A percentile compares a stretch with the other conserved stretches of the same genome.
These are phyloP conservation scores for Gomphus bonarii DNA, from an alignment of 1,284 basidiomycete genomes.

Conservation along the genomic window DNA sequence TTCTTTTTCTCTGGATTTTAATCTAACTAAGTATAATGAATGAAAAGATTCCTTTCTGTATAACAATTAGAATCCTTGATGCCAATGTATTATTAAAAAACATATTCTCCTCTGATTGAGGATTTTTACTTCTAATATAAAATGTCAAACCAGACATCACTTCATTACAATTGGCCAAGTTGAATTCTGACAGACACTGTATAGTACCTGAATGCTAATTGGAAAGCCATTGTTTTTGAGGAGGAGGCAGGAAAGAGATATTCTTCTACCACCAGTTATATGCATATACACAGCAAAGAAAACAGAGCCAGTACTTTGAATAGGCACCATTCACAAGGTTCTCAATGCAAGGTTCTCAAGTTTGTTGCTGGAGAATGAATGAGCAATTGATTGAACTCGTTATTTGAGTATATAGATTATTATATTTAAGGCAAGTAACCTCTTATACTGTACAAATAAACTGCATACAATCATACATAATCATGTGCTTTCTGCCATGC, in stretches of 20 bases:
- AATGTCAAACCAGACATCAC: conserved; percentile 64
- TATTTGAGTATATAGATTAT: neutral
- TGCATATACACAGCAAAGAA: neutral
- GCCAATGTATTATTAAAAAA: no score
- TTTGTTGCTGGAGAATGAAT: neutral
- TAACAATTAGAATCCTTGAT: no score
- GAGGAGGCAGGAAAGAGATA: conserved; percentile 67
- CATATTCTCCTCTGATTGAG: neutral
- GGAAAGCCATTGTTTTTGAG: conserved; percentile 78
- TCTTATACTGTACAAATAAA: neutral
- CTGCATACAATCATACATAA: neutral
- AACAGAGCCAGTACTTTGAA: neutral
- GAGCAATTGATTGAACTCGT: neutral
- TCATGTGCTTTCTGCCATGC: neutral
- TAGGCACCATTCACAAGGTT: no score
- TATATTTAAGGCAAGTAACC: neutral
- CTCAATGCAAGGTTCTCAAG: neutral
- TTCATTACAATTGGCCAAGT: conserved; percentile 13
- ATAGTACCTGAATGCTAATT: conserved; percentile 71
- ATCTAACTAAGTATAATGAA: no score
- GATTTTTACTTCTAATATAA: conserved; percentile 72
- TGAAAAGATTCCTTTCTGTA: no score
- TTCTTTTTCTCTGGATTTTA: no score
- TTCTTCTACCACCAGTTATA: conserved; percentile 30
- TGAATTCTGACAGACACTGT: conserved; percentile 1